Evolutionary conservation across 2,329 filamentous ascomycete species (phyloP).

Genomic region (Trichoderma sp.): DNA sequence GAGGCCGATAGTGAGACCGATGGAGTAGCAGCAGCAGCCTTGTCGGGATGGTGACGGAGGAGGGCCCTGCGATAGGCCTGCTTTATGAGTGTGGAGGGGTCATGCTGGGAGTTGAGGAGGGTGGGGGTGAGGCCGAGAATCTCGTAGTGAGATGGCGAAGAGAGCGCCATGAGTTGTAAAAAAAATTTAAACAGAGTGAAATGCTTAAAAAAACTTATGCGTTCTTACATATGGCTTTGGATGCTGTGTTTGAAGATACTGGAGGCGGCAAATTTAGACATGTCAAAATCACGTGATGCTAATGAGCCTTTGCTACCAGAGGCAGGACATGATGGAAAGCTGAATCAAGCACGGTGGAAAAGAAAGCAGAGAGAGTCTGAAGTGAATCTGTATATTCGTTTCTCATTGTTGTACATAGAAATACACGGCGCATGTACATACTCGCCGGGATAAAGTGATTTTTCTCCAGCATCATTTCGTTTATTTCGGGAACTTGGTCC

Average conservation of each 20-base stretch:
- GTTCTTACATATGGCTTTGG: not conserved
- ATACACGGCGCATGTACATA: conserved; percentile 36
- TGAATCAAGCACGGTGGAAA: not conserved
- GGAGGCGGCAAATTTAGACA: conserved; percentile 6
- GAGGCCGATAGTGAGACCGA: not conserved
- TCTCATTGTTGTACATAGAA: conserved; percentile 30
- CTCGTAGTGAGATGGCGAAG: conserved; percentile 55
- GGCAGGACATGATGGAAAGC: not conserved
- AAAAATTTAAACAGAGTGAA: not conserved
- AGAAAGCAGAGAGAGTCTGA: not conserved
- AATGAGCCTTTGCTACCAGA: not conserved
- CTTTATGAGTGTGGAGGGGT: conserved; percentile 52
- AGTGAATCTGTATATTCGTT: conserved; percentile 15
- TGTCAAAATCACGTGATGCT: not conserved
- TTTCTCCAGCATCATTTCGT: conserved; percentile 15
- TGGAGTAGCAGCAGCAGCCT: conserved; percentile 32
- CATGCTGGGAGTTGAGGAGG: conserved; percentile 43
- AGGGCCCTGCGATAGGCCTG: conserved; percentile 63
- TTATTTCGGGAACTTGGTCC: conserved; percentile 59
- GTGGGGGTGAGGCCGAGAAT: conserved; percentile 55
- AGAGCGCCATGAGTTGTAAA: conserved; percentile 17
- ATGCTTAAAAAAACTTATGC: not conserved
- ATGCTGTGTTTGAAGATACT: not conserved
- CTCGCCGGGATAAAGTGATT: not conserved
- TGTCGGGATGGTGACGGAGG: conserved; percentile 65